These are phyloP conservation scores for Arthrobotrys sphaeroides DNA, from an alignment of 2,329 filamentous ascomycete species.

Conservation along the genomic window DNA sequence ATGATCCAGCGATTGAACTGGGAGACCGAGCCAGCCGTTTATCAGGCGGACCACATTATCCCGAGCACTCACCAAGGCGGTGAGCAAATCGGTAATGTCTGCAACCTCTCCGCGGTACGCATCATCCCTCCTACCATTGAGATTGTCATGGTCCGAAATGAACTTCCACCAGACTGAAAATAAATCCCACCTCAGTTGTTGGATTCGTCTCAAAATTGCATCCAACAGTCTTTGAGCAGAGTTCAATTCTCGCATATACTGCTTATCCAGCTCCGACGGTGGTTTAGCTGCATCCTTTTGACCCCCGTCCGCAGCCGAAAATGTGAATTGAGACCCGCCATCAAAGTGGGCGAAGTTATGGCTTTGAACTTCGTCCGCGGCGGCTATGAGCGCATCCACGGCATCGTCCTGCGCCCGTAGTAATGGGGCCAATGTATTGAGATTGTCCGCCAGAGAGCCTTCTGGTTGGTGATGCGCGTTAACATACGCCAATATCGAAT, in stretches of 20 bases:
- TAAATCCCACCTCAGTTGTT: slow-evolving; percentile 61
- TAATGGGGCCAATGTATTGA: slow-evolving; percentile 58
- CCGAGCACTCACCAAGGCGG: not conserved
- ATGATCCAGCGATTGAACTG: not conserved
- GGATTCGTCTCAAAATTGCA: slow-evolving; percentile 35
- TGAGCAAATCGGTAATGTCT: not conserved
- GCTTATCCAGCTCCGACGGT: not conserved
- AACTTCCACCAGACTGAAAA: slow-evolving; percentile 64
- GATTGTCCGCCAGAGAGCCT: slow-evolving; percentile 58
- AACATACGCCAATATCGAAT: slow-evolving; percentile 61
- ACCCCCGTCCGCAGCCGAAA: not conserved
- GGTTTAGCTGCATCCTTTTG: slow-evolving; percentile 35
- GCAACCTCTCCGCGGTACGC: slow-evolving; percentile 12
- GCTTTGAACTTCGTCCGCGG: slow-evolving; percentile 59
- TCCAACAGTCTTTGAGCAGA: slow-evolving; percentile 45
- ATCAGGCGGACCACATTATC: not conserved
- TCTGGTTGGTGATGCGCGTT: slow-evolving; percentile 54
- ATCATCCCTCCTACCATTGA: slow-evolving; percentile 19
- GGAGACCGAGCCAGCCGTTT: not conserved
- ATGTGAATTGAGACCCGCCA: slow-evolving; percentile 57
- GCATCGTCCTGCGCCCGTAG: slow-evolving; percentile 59
- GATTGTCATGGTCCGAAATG: slow-evolving; percentile 51
- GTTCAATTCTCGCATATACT: slow-evolving; percentile 47
- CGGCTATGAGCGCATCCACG: slow-evolving; percentile 59
- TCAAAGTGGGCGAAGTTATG: slow-evolving; percentile 57